Conservation (phyloP, 2,329 filamentous ascomycete species). For the Cryoendolithus antarcticus region DNA sequence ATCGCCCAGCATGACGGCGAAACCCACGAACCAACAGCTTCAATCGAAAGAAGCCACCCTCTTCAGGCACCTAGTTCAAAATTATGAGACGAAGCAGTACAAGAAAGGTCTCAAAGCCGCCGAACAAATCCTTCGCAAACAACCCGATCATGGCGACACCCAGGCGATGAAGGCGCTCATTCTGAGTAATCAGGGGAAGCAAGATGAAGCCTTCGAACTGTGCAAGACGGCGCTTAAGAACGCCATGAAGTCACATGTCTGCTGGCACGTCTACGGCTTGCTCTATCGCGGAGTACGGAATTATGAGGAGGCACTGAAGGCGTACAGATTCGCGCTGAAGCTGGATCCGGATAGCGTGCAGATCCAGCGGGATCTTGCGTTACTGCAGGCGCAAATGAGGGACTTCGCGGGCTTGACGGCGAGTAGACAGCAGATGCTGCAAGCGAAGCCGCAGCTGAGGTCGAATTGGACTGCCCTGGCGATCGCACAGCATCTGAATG, state of each 20-base stretch:
- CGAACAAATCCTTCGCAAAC: conserved; percentile 91
- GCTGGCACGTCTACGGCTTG: conserved; percentile 97
- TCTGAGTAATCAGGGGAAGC: conserved; percentile 81
- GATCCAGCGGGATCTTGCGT: conserved; percentile 85
- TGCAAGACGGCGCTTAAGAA: conserved; percentile 86
- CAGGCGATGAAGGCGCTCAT: conserved; percentile 98
- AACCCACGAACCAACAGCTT: conserved; percentile 40
- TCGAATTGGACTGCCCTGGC: conserved; percentile 98
- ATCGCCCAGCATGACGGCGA: conserved; percentile 45
- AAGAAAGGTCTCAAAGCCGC: conserved; percentile 90
- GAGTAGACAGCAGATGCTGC: conserved; percentile 77
- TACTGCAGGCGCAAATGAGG: conserved; percentile 90
- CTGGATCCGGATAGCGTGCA: conserved; percentile 90
- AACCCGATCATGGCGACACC: conserved; percentile 92
- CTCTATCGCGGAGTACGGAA: conserved; percentile 92
- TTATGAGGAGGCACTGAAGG: conserved; percentile 97
- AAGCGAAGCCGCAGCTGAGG: conserved; percentile 65
- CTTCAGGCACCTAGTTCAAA: conserved; percentile 87
- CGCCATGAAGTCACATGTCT: conserved; percentile 98
- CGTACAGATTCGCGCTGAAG: conserved; percentile 88
- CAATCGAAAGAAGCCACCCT: conserved; percentile 83
- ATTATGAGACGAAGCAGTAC: conserved; percentile 98
- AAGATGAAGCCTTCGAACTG: conserved; percentile 84
- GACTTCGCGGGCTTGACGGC: conserved; percentile 90
- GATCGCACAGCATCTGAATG: conserved; percentile 82